phyloP scores from a whole-genome alignment of 805 yeast genomes.

The Komagataella phaffii region DNA sequence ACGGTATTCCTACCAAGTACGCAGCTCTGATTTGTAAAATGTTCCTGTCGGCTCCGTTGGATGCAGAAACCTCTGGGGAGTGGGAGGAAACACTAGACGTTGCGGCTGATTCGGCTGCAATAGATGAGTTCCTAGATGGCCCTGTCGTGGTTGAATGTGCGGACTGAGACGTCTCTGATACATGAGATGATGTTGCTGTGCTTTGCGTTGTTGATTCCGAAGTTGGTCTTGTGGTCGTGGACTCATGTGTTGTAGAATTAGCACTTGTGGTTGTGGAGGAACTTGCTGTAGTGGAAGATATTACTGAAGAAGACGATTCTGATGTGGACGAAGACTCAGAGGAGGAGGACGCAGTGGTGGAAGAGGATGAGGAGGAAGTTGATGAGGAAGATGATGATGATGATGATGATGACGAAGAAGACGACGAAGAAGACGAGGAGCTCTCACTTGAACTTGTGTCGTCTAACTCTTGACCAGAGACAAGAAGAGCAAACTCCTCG shows the following conservation, averaged over 20 bases:
- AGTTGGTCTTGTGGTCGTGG: not conserved
- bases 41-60: not conserved
- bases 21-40: not conserved
- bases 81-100: not conserved
- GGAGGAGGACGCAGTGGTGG: constrained; percentile 5
- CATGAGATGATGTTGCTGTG: not conserved
- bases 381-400: constrained; percentile 8
- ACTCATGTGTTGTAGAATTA: not conserved
- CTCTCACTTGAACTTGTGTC: constrained; percentile 4
- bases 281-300: too few relatives aligned
- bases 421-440: constrained; percentile 7
- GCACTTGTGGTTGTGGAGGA: not conserved
- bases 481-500: constrained; percentile 25
- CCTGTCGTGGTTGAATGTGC: not conserved
- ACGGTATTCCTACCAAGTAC: not conserved
- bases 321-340: constrained; percentile 9
- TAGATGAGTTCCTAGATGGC: not conserved
- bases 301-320: not conserved
- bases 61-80: not conserved
- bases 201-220: not conserved
- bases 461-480: constrained; percentile 12
- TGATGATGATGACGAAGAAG: constrained; percentile 8
- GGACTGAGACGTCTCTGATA: not conserved
- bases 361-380: constrained; percentile 8
- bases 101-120: not conserved